Conservation (phyloP, 192 early-diverging fungal species). For the Coemansia nantahalensis region DNA sequence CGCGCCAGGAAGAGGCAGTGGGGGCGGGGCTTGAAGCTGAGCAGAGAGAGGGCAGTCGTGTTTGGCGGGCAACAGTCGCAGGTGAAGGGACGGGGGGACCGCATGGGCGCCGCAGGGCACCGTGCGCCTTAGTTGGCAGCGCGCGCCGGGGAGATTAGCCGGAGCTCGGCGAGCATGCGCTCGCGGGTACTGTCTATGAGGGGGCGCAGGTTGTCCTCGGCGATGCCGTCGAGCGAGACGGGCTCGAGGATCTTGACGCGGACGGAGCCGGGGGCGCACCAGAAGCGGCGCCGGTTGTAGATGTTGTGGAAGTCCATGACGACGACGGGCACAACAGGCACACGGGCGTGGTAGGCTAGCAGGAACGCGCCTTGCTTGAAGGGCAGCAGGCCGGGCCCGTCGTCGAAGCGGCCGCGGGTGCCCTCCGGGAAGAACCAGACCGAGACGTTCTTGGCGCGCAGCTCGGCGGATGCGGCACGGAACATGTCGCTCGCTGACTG, state of each 20-base stretch:
- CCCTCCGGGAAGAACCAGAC: constrained; percentile 95
- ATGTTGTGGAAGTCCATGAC: constrained; percentile 62
- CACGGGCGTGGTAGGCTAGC: constrained; percentile 82
- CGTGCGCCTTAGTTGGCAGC: constrained; percentile 3
- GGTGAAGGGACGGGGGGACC: too few relatives aligned
- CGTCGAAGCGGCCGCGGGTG: constrained; percentile 74
- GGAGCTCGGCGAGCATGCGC: constrained; percentile 43
- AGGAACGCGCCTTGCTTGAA: constrained; percentile 98
- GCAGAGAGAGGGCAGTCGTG: background rate
- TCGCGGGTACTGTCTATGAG: constrained; percentile 48
- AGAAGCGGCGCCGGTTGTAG: constrained; percentile 42
- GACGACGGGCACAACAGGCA: constrained; percentile 89
- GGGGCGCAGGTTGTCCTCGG: constrained; percentile 43
- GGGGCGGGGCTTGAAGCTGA: too few relatives aligned
- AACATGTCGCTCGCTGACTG: constrained; percentile 81
- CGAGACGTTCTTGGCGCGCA: constrained; percentile 72
- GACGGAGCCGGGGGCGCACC: constrained; percentile 37
- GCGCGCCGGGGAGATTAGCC: constrained; percentile 39
- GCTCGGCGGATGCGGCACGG: constrained; percentile 66
- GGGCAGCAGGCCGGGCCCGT: constrained; percentile 63
- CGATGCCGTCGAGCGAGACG: constrained; percentile 35
- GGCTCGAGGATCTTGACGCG: constrained; percentile 49
- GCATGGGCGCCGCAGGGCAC: too few relatives aligned
- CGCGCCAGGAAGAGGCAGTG: background rate
- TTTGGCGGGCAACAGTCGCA: too few relatives aligned